phyloP scores from a whole-genome alignment of 768 basidiomycete genomes.

The Lactarius hengduanensis region DNA sequence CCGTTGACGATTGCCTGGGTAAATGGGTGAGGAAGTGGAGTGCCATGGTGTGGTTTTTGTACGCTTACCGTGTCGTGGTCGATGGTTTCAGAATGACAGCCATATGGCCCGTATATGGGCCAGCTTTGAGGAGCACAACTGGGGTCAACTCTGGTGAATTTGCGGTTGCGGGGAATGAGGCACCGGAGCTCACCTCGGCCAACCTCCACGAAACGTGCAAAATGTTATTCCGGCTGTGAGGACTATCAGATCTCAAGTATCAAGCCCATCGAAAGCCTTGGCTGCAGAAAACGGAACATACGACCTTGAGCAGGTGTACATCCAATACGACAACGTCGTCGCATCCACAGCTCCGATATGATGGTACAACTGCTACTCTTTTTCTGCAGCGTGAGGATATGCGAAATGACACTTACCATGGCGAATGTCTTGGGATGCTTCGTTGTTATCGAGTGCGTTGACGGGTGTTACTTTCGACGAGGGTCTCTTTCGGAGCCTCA shows the following conservation, averaged over 20 bases:
- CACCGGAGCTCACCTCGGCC: slow-evolving; percentile 70
- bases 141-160: neutral
- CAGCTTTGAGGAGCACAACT: slow-evolving; percentile 93
- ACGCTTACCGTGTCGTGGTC: slow-evolving; percentile 93
- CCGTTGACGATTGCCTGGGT: slow-evolving; percentile 92
- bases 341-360: slow-evolving; percentile 12
- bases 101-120: slow-evolving; percentile 82
- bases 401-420: slow-evolving; percentile 26
- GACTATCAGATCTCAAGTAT: neutral
- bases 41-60: neutral
- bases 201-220: slow-evolving; percentile 97
- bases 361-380: neutral
- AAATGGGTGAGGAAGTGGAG: neutral
- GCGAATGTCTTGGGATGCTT: slow-evolving; percentile 19
- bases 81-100: slow-evolving; percentile 96
- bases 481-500: neutral
- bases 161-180: neutral
- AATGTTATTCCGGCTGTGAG: slow-evolving; percentile 56
- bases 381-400: neutral
- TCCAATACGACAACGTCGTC: neutral
- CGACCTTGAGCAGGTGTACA: neutral
- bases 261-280: neutral
- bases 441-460: slow-evolving; percentile 21
- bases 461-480: slow-evolving; percentile 3
- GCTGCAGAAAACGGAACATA: neutral